Percentiles rank a stretch among this genome's conserved stretches.
Evolutionary conservation across 257 asterid species (phyloP).

Genomic region (Fraxinus quadrangulata): DNA sequence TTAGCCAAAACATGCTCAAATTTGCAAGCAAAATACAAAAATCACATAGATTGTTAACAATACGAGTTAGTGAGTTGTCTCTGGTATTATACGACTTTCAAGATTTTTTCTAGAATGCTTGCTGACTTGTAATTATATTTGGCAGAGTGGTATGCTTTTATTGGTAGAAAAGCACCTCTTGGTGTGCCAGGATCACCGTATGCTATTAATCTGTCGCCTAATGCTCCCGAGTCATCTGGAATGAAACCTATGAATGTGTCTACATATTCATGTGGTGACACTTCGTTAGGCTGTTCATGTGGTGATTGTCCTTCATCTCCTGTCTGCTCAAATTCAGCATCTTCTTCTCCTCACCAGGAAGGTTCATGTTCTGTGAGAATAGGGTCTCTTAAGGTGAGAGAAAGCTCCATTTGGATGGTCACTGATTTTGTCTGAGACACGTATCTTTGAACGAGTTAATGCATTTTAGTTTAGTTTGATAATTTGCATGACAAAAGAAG

Average conservation of each 20-base stretch:
- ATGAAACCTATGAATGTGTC: slow-evolving; percentile 88
- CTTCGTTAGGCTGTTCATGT: slow-evolving; percentile 95
- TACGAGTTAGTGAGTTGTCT: background rate
- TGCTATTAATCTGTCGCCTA: slow-evolving; percentile 71
- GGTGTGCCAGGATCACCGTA: slow-evolving; percentile 93
- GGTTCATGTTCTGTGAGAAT: slow-evolving; percentile 82
- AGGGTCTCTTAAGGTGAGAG: slow-evolving; percentile 78
- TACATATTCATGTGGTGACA: slow-evolving; percentile 83
- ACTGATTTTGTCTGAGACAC: slow-evolving; percentile 9
- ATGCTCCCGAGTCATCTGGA: slow-evolving; percentile 71
- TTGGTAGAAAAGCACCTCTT: slow-evolving; percentile 69
- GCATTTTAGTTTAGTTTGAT: background rate
- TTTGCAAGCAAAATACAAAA: background rate
- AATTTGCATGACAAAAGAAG: background rate
- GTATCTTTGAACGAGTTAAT: background rate
- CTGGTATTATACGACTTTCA: background rate
- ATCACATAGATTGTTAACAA: background rate
- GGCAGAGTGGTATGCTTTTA: slow-evolving; percentile 91
- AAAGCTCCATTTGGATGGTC: slow-evolving; percentile 14
- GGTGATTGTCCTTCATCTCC: slow-evolving; percentile 94
- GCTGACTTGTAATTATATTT: slow-evolving; percentile 33
- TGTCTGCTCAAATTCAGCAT: slow-evolving; percentile 68
- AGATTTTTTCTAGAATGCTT: slow-evolving; percentile 19
- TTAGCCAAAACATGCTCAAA: background rate
- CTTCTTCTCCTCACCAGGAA: slow-evolving; percentile 61